Conservation (phyloP, 2,329 filamentous ascomycete genomes). For the Colletotrichum siamense region DNA sequence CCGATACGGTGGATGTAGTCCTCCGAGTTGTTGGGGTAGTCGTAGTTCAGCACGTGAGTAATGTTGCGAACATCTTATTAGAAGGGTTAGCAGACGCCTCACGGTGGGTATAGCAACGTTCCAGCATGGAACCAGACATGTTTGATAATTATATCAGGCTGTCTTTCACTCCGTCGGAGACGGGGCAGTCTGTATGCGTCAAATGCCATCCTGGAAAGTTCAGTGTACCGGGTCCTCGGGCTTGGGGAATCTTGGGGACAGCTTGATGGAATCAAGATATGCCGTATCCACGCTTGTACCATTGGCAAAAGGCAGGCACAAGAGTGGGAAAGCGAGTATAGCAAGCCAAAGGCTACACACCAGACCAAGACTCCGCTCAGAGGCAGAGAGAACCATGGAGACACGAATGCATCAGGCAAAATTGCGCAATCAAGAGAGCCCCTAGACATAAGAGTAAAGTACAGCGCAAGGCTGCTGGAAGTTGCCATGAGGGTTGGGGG, state of each 20-base stretch:
- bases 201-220: conserved; percentile 60
- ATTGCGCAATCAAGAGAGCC: conserved; percentile 88
- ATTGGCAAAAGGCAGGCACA: conserved; percentile 63
- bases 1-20: conserved; percentile 98
- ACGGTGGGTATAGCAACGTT: conserved; percentile 63
- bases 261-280: conserved; percentile 81
- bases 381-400: conserved; percentile 75
- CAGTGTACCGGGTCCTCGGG: conserved; percentile 62
- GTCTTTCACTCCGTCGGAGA: conserved; percentile 61
- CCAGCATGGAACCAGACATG: conserved; percentile 58
- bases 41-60: conserved; percentile 99
- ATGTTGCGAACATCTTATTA: conserved; percentile 99
- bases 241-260: conserved; percentile 64
- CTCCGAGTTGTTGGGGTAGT: conserved; percentile 99
- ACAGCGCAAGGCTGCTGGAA: conserved; percentile 69
- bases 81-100: conserved; percentile 77
- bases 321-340: conserved; percentile 80
- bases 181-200: conserved; percentile 66
- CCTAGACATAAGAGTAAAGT: conserved; percentile 93
- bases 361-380: conserved; percentile 86
- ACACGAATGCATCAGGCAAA: conserved; percentile 88
- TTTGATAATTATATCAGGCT: conserved; percentile 57
- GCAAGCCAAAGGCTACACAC: conserved; percentile 69
- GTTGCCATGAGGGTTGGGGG: conserved; percentile 53
- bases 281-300: conserved; percentile 81